Evolutionary conservation across 2,329 filamentous ascomycete species (phyloP).

Genomic region (Aspergillus sp.): DNA sequence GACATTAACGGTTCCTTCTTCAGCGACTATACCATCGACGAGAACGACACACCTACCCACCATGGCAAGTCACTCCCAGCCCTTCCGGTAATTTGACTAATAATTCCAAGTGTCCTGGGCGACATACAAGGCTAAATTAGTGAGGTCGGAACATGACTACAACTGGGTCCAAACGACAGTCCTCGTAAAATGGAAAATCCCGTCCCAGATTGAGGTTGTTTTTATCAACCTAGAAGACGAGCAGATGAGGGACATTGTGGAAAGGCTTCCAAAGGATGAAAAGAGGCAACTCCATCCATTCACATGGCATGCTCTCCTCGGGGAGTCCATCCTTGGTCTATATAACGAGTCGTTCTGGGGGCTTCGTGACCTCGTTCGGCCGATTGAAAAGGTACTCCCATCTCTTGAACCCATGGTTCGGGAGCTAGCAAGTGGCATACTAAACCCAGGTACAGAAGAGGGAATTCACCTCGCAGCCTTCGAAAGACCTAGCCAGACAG

Average conservation of each 20-base stretch:
- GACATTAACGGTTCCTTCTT: not conserved
- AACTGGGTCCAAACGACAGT: slow-evolving; percentile 20
- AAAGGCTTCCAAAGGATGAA: not conserved
- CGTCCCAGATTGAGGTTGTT: slow-evolving; percentile 10
- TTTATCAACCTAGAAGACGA: slow-evolving; percentile 10
- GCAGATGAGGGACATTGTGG: not conserved
- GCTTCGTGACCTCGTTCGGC: slow-evolving; percentile 28
- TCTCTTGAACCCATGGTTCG: not conserved
- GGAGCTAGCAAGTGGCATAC: not conserved
- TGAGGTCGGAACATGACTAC: slow-evolving; percentile 9
- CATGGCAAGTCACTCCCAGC: not conserved
- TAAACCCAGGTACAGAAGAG: not conserved
- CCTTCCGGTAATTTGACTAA: not conserved
- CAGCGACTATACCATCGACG: not conserved
- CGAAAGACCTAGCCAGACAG: slow-evolving; percentile 21
- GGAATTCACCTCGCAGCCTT: slow-evolving; percentile 3
- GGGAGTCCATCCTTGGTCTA: slow-evolving; percentile 17
- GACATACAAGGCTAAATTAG: not conserved
- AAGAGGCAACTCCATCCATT: slow-evolving; percentile 15
- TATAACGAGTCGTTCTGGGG: slow-evolving; percentile 32
- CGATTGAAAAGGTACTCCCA: slow-evolving; percentile 25
- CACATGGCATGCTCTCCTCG: slow-evolving; percentile 24
- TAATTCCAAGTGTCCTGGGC: not conserved
- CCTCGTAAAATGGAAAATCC: slow-evolving; percentile 19
- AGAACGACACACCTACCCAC: not conserved